Conservation (phyloP, 2,329 filamentous ascomycete species). For the Exserohilum rostratum region DNA sequence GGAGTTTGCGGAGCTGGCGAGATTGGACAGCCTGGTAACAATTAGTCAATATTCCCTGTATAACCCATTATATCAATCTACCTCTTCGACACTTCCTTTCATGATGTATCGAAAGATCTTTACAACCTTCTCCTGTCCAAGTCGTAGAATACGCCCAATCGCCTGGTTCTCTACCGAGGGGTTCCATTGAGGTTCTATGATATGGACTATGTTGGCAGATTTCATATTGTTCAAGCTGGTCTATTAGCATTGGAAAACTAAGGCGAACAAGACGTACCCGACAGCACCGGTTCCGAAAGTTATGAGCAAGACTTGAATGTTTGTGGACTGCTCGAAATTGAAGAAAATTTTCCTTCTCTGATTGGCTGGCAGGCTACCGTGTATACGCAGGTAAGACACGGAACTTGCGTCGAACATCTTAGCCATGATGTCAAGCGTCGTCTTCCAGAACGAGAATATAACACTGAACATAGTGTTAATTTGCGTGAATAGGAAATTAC, state of each 20-base stretch:
- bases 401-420: not conserved
- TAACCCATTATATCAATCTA: not conserved
- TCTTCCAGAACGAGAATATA: not conserved
- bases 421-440: not conserved
- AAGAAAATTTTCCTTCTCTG: constrained; percentile 47
- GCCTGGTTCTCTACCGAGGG: constrained; percentile 61
- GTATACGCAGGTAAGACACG: constrained; percentile 3
- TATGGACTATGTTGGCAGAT: constrained; percentile 56
- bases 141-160: constrained; percentile 55
- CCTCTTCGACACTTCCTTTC: constrained; percentile 34
- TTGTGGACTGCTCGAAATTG: constrained; percentile 40
- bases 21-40: constrained; percentile 6
- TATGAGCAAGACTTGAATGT: constrained; percentile 56
- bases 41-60: not conserved
- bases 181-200: constrained; percentile 63
- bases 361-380: not conserved
- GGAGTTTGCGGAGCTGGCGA: constrained; percentile 8
- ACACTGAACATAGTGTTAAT: not conserved
- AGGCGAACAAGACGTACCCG: constrained; percentile 45
- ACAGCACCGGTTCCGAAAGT: constrained; percentile 60
- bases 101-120: constrained; percentile 56
- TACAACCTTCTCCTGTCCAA: constrained; percentile 55
- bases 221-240: constrained; percentile 55
- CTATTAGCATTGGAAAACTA: not conserved
- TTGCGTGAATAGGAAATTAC: no score